Evolutionary conservation across 768 basidiomycete genomes (phyloP).

Genomic region (Termitomyces sp.): DNA sequence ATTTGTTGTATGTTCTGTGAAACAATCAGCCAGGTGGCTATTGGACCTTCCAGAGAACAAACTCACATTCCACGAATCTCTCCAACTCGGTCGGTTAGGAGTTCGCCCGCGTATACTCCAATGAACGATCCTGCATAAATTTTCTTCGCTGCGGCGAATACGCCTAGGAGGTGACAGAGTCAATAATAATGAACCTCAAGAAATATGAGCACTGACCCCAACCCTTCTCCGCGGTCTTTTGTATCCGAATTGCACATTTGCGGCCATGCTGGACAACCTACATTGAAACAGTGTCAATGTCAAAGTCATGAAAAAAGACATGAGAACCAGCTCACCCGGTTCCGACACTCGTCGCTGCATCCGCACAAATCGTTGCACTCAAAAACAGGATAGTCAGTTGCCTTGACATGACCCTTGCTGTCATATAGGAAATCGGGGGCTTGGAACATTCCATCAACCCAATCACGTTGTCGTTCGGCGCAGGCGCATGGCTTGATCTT

Average conservation of each 20-base stretch:
- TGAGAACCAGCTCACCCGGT: slow-evolving; percentile 50
- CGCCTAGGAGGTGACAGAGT: slow-evolving; percentile 37
- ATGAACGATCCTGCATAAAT: slow-evolving; percentile 69
- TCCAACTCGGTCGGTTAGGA: slow-evolving; percentile 62
- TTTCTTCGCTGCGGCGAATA: slow-evolving; percentile 59
- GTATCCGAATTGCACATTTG: slow-evolving; percentile 53
- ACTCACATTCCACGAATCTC: slow-evolving; percentile 65
- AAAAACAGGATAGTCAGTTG: slow-evolving; percentile 57
- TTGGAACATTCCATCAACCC: slow-evolving; percentile 22
- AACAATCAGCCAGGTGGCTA: slow-evolving; percentile 2
- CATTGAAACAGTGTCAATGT: background rate
- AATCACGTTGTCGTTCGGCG: slow-evolving; percentile 46
- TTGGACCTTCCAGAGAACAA: background rate
- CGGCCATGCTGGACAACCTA: slow-evolving; percentile 85
- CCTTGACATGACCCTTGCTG: slow-evolving; percentile 45
- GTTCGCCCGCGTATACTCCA: slow-evolving; percentile 83
- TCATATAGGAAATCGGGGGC: slow-evolving; percentile 64
- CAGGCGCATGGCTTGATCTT: slow-evolving; percentile 71
- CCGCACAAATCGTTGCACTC: slow-evolving; percentile 83
- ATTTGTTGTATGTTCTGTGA: slow-evolving; percentile 63
- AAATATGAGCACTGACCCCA: slow-evolving; percentile 60
- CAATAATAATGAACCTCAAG: background rate
- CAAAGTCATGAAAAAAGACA: background rate
- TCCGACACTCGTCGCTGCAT: slow-evolving; percentile 77
- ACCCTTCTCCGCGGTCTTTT: slow-evolving; percentile 71